phyloP scores from a whole-genome alignment of 768 basidiomycete species.

The Cystofilobasidium ferigula region DNA sequence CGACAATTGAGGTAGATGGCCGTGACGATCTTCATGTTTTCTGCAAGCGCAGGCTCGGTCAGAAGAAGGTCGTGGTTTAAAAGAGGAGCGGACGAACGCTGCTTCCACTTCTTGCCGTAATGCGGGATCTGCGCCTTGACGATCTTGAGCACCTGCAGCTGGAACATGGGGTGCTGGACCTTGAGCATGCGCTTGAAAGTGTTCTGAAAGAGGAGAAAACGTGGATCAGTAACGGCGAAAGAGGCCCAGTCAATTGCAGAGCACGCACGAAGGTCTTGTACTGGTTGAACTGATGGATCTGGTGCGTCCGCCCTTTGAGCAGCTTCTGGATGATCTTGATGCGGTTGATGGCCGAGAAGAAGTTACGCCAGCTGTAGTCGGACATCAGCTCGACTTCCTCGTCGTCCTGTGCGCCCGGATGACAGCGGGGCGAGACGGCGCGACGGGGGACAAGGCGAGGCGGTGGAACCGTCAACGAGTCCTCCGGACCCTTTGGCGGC shows the following conservation, averaged over 20 bases:
- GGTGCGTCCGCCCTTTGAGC: constrained; percentile 84
- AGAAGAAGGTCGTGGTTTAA: neutral
- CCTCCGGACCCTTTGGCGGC: constrained; percentile 51
- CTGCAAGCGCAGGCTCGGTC: constrained; percentile 42
- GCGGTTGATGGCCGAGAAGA: constrained; percentile 94
- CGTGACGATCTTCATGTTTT: constrained; percentile 99
- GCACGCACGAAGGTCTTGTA: constrained; percentile 81
- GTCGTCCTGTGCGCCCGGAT: constrained; percentile 18
- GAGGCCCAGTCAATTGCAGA: constrained; percentile 1
- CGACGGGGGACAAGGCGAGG: constrained; percentile 9
- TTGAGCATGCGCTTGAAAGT: constrained; percentile 88
- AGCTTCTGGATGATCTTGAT: constrained; percentile 96
- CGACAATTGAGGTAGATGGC: constrained; percentile 95
- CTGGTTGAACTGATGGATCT: constrained; percentile 90
- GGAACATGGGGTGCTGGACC: constrained; percentile 86
- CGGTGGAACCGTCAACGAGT: constrained; percentile 45
- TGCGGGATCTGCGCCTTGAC: constrained; percentile 99
- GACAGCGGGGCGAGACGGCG: constrained; percentile 15
- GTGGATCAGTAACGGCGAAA: neutral
- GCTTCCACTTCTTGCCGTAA: constrained; percentile 94
- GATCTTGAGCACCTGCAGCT: constrained; percentile 86
- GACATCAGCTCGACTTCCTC: constrained; percentile 86
- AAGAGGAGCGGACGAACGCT: constrained; percentile 50
- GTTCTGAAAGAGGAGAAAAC: constrained; percentile 46
- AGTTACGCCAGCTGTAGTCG: constrained; percentile 95